Evolutionary conservation across 2,329 filamentous ascomycete species (phyloP), one percentile per base, ranked within the genome.

Genomic region (Penicillium sp.): DNA sequence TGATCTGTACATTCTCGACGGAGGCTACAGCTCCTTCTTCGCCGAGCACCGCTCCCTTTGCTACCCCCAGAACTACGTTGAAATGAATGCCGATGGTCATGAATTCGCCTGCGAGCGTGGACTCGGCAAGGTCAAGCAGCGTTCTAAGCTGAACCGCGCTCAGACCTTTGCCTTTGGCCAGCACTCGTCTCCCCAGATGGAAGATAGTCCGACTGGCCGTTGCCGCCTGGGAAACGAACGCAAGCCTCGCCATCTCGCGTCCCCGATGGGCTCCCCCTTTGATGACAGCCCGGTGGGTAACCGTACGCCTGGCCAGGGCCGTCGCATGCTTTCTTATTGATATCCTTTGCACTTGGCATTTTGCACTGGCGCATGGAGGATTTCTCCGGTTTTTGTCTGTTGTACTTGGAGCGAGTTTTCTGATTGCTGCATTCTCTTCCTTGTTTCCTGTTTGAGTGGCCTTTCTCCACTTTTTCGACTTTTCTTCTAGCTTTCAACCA

Each of bases 141-240:
- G 93, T 69, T 90, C 90, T 67, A 95, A 94, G 71, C 83, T 99
- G 58, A 86, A 87, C 74, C 87, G 95, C 64, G 92, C 95, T 35
- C 90, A 95, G 77, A 99, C 95, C 1, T 99, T 95, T 81, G 94
- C 95, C 31, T 98, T 97, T 78, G 95, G 94, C 48, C 86, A 95
- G 73, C 85, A 88, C 62, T 75, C 83, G 67, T 75, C 83, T 68
- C 76, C 82, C 73, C 69, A 74, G 37, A 84, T 87, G 79, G 84
- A 88, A 66, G 86, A 88, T 67, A 88, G 86, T 66, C 86, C 86
- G 14, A 88, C 86, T 31, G 81, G 80, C 43, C 76, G 77, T 59
- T 76, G 74, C 66, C 76, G 78, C 34, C 73, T 73, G 58, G 66
- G 63, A 37, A 63, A 67, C 51, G 73, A 78, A 54, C 72, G 70